Percentiles rank a stretch among this genome's conserved stretches.
phyloP scores from a whole-genome alignment of 2,329 filamentous ascomycete genomes.

The Chalaropsis ovoidea region DNA sequence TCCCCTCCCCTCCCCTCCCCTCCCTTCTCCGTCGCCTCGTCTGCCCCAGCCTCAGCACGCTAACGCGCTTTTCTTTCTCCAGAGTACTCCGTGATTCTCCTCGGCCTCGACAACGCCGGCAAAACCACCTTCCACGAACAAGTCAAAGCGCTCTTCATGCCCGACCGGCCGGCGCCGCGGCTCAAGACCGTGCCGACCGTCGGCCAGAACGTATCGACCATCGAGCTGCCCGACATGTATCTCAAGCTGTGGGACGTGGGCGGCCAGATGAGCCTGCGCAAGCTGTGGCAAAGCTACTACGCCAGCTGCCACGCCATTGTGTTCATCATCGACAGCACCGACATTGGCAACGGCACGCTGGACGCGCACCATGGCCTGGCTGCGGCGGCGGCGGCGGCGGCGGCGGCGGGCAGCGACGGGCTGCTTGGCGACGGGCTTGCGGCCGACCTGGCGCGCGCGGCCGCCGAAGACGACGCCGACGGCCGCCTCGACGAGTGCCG shows the following conservation, averaged over 20 bases:
- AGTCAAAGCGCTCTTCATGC: conserved; percentile 77
- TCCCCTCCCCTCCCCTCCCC: conserved; percentile 7
- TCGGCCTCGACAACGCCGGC: conserved; percentile 94
- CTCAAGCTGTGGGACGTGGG: conserved; percentile 98
- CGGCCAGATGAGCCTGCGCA: conserved; percentile 78
- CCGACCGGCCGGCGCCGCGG: conserved; percentile 51
- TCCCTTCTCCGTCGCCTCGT: conserved; percentile 10
- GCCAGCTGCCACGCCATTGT: conserved; percentile 89
- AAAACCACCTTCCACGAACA: conserved; percentile 98
- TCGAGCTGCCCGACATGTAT: conserved; percentile 87
- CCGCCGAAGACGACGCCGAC: conserved; percentile 34
- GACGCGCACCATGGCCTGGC: conserved; percentile 29
- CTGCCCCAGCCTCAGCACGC: conserved; percentile 15
- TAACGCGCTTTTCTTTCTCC: conserved; percentile 25
- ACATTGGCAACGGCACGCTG: conserved; percentile 75
- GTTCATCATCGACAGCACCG: conserved; percentile 92
- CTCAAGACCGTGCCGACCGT: conserved; percentile 90
- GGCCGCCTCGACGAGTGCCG: conserved; percentile 77
- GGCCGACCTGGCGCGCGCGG: too few relatives aligned
- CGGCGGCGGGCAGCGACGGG: conserved; percentile 12
- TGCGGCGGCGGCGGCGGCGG: conserved; percentile 18
- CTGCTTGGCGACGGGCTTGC: too few relatives aligned
- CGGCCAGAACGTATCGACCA: conserved; percentile 89
- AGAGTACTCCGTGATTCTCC: conserved; percentile 96
- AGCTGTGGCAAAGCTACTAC: conserved; percentile 95